phyloP scores from a whole-genome alignment of 352 stramenopile genomes.

The Phytopythium helicoides region DNA sequence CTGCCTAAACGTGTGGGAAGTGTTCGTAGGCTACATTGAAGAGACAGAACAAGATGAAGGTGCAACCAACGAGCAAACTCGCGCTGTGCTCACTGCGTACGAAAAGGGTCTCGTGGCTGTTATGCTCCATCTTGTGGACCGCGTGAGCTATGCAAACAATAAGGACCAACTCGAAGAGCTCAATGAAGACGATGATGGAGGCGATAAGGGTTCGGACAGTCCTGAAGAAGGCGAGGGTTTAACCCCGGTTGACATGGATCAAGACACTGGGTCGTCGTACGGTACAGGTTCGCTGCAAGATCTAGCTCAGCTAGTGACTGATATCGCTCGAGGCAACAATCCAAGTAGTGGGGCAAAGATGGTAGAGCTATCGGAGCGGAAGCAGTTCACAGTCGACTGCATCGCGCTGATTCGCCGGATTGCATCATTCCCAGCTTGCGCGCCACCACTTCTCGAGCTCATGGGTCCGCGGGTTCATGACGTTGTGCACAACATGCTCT shows the following conservation, averaged over 20 bases:
- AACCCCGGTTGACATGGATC: constrained; percentile 34
- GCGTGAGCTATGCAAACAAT: constrained; percentile 67
- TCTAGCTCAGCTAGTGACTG: constrained; percentile 57
- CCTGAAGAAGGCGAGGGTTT: constrained; percentile 37
- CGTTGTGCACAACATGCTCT: constrained; percentile 34
- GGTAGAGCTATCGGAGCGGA: constrained; percentile 61
- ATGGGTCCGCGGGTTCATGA: constrained; percentile 50
- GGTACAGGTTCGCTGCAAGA: constrained; percentile 66
- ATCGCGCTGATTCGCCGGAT: constrained; percentile 71
- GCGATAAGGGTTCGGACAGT: constrained; percentile 6
- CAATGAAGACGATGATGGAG: constrained; percentile 39
- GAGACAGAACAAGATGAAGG: constrained; percentile 71
- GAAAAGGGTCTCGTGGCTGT: constrained; percentile 68
- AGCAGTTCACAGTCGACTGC: constrained; percentile 74
- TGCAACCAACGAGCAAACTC: constrained; percentile 44
- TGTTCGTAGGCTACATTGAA: constrained; percentile 82
- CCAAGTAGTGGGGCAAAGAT: constrained; percentile 17
- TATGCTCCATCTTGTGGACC: constrained; percentile 77
- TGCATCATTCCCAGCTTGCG: constrained; percentile 53
- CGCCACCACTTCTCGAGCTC: constrained; percentile 44
- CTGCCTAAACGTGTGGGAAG: constrained; percentile 78
- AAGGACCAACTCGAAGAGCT: constrained; percentile 61
- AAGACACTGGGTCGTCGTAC: constrained; percentile 25
- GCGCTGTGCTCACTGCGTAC: constrained; percentile 55
- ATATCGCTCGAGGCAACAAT: constrained; percentile 33